Evolutionary conservation across 2,329 filamentous ascomycete genomes (phyloP).

Genomic region (Sporothrix inflata): DNA sequence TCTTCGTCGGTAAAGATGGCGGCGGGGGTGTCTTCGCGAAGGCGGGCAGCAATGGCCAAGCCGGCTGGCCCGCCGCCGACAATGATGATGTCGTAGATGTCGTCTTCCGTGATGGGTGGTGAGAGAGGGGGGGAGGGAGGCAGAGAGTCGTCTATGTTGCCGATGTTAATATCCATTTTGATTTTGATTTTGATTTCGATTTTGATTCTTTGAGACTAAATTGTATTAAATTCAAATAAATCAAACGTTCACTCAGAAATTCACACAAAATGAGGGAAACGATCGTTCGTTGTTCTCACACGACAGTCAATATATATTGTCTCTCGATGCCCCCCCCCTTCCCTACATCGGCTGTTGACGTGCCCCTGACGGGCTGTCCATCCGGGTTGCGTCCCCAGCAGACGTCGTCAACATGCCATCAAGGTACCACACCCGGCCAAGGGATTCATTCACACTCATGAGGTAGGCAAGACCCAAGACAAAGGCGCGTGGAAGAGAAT

Average conservation of each 20-base stretch:
- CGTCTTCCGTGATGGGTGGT: not conserved
- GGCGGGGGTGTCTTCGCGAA: constrained; percentile 72
- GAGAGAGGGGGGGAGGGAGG: not conserved
- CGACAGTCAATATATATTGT: not conserved
- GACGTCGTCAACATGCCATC: constrained; percentile 6
- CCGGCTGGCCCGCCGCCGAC: constrained; percentile 76
- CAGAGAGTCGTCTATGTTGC: not conserved
- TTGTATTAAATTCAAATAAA: not conserved
- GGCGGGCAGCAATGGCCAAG: constrained; percentile 71
- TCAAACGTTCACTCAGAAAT: not conserved
- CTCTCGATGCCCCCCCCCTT: too few species aligned
- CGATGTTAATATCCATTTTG: not conserved
- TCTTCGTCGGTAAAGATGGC: constrained; percentile 84
- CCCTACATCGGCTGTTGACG: not conserved
- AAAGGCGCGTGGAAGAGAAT: not conserved
- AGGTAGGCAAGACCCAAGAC: not conserved
- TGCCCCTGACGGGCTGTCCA: not conserved
- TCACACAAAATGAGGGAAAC: not conserved
- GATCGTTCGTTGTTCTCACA: not conserved
- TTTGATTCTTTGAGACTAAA: not conserved
- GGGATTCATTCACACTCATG: too few species aligned
- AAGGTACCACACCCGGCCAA: constrained; percentile 10
- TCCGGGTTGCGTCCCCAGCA: constrained; percentile 6
- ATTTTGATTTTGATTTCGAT: not conserved
- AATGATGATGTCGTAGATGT: constrained; percentile 68